Percentiles rank a stretch among this genome's conserved stretches.
Conservation (phyloP, 805 yeast genomes). For the Candida ponderosae region DNA sequence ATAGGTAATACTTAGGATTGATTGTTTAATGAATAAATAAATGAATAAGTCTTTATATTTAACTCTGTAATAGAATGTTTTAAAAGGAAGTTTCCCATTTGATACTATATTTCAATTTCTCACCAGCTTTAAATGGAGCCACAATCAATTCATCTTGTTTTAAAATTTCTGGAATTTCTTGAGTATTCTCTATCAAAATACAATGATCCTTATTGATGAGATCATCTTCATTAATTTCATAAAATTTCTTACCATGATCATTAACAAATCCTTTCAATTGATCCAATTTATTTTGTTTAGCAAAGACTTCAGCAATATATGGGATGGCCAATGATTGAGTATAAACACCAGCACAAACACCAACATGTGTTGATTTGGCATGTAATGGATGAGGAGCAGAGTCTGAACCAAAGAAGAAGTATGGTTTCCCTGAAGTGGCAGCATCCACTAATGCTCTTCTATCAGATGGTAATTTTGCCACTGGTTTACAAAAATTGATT, state of each 20-base stretch:
- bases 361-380: conserved; percentile 66
- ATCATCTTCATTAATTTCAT: conserved; percentile 42
- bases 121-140: conserved; percentile 86
- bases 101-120: conserved; percentile 58
- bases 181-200: conserved; percentile 45
- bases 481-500: conserved; percentile 93
- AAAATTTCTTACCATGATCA: conserved; percentile 65
- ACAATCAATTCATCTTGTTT: conserved; percentile 40
- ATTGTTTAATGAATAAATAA: neutral
- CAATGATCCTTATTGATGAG: conserved; percentile 39
- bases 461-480: conserved; percentile 87
- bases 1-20: conserved; percentile 34
- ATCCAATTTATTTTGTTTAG: conserved; percentile 51
- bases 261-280: conserved; percentile 69
- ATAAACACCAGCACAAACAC: conserved; percentile 97
- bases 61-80: neutral
- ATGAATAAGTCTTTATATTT: neutral
- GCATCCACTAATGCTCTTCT: conserved; percentile 75
- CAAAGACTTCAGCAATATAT: conserved; percentile 84
- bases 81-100: conserved; percentile 45
- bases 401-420: conserved; percentile 94
- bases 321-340: conserved; percentile 80
- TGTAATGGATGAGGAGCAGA: conserved; percentile 94
- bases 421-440: conserved; percentile 86
- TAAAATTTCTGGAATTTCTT: conserved; percentile 52